Evolutionary conservation across 176 grass and related monocot species (phyloP), one percentile per base, ranked within the genome.

Genomic region (Dactylis glomerata): DNA sequence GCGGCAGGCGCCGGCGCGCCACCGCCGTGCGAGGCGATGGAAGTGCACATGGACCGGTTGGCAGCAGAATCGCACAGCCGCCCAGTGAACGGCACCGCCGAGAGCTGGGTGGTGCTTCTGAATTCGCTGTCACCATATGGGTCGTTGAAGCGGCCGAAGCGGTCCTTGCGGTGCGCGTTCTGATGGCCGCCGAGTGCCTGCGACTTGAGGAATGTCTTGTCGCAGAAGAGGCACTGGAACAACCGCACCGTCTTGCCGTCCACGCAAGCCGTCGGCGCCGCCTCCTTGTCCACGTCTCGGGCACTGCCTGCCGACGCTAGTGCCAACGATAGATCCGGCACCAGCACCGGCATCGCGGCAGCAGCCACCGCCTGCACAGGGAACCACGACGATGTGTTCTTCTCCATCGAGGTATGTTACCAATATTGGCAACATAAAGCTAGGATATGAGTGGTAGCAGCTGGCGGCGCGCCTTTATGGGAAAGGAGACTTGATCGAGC

Each of bases 111-210:
- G 67, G 67, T 22, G 38, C 37, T 38, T 3, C 65, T 19, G 33
- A 38, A 41, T 0, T 10, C 10, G 67, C 20, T 1, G 22, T 72
- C 40, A 40, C 6, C 1, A 32, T 67, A 62, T 12, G 58, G 58
- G 58, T 62, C 58, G 44, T 65, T 47, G 38, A 83, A 68, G 49
- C 82, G 82, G 26, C 30, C 68, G 69, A 58, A 42, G 41, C 88
- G 78, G n/a, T 92, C 90, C 63, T 94, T 94, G 87, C 92, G 92
- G 87, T 92, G 90, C 74, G 90, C 90, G 76, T 92, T 92, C 87
- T 92, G 90, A 74, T 92, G 90, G 16, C 90, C 90, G 41, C 90
- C 87, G 27, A 92, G 90, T 59, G 90, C 90, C 84, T 92, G 90
- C 63, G 90, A 89, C 81, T 91, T 91, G 83, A 89, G 86, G 83